Conservation (phyloP, 257 asterid species). For the Echium plantagineum region DNA sequence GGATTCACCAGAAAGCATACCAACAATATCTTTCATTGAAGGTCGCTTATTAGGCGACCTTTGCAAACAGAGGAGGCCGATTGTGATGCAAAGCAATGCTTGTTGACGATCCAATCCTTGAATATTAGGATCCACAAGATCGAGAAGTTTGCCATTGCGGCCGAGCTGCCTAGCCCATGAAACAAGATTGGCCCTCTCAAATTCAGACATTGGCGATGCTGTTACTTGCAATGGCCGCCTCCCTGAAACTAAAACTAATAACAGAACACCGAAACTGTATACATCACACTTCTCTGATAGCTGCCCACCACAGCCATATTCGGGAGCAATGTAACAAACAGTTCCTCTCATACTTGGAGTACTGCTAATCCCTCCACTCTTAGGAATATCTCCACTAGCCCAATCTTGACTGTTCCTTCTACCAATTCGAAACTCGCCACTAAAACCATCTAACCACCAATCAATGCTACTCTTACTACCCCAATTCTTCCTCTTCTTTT, state of each 20-base stretch:
- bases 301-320: slow-evolving; percentile 58
- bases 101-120: slow-evolving; percentile 43
- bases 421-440: slow-evolving; percentile 69
- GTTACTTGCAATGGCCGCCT: slow-evolving; percentile 87
- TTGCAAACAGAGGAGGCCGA: slow-evolving; percentile 73
- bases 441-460: slow-evolving; percentile 73
- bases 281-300: slow-evolving; percentile 77
- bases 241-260: slow-evolving; percentile 71
- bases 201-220: slow-evolving; percentile 89
- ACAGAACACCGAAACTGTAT: slow-evolving; percentile 77
- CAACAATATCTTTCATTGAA: slow-evolving; percentile 59
- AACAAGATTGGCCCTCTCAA: slow-evolving; percentile 78
- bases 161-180: slow-evolving; percentile 94
- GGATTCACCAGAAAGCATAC: slow-evolving; percentile 71
- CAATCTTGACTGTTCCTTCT: slow-evolving; percentile 69
- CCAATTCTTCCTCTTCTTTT: slow-evolving; percentile 43
- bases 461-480: slow-evolving; percentile 60
- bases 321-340: slow-evolving; percentile 85
- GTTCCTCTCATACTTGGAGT: slow-evolving; percentile 98
- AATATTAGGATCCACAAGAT: slow-evolving; percentile 65
- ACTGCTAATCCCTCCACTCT: slow-evolving; percentile 89
- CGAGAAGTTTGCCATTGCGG: slow-evolving; percentile 54
- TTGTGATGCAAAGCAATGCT: slow-evolving; percentile 56
- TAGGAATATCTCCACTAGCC: slow-evolving; percentile 58
- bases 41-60: slow-evolving; percentile 71